phyloP scores from a whole-genome alignment of 768 basidiomycete species.

The Jaapia argillacea region DNA sequence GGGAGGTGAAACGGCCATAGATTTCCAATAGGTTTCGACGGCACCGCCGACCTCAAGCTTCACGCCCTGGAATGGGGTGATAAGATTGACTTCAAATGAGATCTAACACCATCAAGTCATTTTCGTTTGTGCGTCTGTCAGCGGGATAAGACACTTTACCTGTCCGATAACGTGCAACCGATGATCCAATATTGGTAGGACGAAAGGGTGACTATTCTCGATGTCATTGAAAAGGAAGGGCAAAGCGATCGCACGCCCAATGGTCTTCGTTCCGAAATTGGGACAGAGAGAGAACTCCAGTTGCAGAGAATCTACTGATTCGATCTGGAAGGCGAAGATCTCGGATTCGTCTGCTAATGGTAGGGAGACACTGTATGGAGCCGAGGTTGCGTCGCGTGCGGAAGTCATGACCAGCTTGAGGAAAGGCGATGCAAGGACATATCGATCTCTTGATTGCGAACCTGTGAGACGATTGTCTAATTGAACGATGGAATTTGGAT shows the following conservation, averaged over 20 bases:
- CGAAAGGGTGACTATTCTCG: slow-evolving; percentile 41
- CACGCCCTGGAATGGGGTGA: slow-evolving; percentile 85
- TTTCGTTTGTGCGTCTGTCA: too few species aligned
- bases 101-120: too few species aligned
- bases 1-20: slow-evolving; percentile 40
- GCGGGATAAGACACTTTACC: too few species aligned
- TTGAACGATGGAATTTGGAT: slow-evolving; percentile 39
- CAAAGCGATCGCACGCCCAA: slow-evolving; percentile 85
- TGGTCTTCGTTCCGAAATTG: slow-evolving; percentile 93
- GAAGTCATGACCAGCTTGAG: slow-evolving; percentile 95
- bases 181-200: slow-evolving; percentile 82
- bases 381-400: slow-evolving; percentile 70
- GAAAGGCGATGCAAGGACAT: slow-evolving; percentile 65
- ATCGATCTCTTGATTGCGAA: slow-evolving; percentile 54
- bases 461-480: slow-evolving; percentile 69
- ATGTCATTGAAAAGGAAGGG: slow-evolving; percentile 60
- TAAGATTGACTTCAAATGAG: slow-evolving; percentile 77
- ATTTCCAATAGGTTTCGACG: slow-evolving; percentile 99
- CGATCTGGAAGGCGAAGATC: slow-evolving; percentile 81
- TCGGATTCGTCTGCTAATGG: slow-evolving; percentile 65
- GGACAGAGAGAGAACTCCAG: slow-evolving; percentile 95
- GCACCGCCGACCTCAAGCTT: slow-evolving; percentile 91
- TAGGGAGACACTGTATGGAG: slow-evolving; percentile 84
- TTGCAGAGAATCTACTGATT: slow-evolving; percentile 58
- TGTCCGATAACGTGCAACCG: slow-evolving; percentile 92